phyloP scores from a whole-genome alignment of 805 yeast species.

The Teunomyces cretensis region DNA sequence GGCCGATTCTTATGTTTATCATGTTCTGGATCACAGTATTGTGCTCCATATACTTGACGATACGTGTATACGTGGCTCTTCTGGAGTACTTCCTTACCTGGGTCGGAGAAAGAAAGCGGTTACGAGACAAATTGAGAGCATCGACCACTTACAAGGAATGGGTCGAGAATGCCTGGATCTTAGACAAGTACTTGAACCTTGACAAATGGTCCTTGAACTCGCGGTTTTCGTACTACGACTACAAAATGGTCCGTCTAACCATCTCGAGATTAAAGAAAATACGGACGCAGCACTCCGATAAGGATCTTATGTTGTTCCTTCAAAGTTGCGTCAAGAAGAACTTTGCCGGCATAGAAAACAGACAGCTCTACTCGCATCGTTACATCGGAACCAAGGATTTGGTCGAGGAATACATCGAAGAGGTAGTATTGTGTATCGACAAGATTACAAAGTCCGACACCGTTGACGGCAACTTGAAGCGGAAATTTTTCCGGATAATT shows the following conservation, averaged over 20 bases:
- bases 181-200: conserved; percentile 60
- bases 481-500: conserved; percentile 53
- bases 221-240: conserved; percentile 66
- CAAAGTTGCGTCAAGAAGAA: conserved; percentile 70
- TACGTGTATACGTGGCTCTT: conserved; percentile 61
- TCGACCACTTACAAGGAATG: conserved; percentile 61
- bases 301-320: conserved; percentile 53
- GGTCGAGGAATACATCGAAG: conserved; percentile 53
- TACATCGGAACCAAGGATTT: conserved; percentile 72
- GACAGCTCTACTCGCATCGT: conserved; percentile 67
- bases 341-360: conserved; percentile 77
- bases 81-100: conserved; percentile 61
- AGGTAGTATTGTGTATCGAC: conserved; percentile 50
- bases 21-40: conserved; percentile 54
- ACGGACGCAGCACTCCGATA: conserved; percentile 31
- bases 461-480: conserved; percentile 43
- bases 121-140: conserved; percentile 49
- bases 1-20: conserved; percentile 60
- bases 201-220: conserved; percentile 65
- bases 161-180: conserved; percentile 52
- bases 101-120: conserved; percentile 53
- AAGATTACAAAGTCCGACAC: conserved; percentile 37
- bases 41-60: conserved; percentile 47
- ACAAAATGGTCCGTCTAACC: conserved; percentile 53
- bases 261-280: conserved; percentile 40